A percentile compares a stretch with the other conserved stretches of the same genome.
phyloP scores from a whole-genome alignment of 495 filamentous ascomycete species.

The Penicillium daleae region DNA sequence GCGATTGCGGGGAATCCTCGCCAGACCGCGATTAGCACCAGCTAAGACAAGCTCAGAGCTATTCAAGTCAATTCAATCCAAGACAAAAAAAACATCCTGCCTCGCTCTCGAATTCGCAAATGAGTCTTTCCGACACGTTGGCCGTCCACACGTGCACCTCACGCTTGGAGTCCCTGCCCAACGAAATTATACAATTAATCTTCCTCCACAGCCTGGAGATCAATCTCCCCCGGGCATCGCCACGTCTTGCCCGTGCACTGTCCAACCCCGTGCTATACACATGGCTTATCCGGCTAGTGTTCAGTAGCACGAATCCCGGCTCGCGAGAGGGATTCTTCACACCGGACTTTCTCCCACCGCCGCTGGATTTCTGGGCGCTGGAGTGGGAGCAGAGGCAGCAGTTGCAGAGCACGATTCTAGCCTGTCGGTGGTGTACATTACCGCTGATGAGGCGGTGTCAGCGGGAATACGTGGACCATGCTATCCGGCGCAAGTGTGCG shows the following conservation, averaged over 20 bases:
- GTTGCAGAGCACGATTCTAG: conserved; percentile 42
- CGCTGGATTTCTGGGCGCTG: conserved; percentile 38
- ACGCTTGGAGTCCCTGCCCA: conserved; percentile 53
- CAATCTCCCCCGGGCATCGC: conserved; percentile 53
- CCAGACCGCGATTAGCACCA: not conserved
- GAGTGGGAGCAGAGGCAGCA: conserved; percentile 25
- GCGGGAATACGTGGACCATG: conserved; percentile 41
- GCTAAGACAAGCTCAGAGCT: not conserved
- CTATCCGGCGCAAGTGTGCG: conserved; percentile 32
- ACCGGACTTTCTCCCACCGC: conserved; percentile 42
- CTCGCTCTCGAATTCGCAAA: conserved; percentile 13
- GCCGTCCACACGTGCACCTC: conserved; percentile 34
- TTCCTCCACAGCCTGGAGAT: conserved; percentile 55
- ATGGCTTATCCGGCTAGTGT: conserved; percentile 49
- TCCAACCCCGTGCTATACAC: conserved; percentile 44
- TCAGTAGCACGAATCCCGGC: conserved; percentile 41
- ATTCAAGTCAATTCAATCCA: not conserved
- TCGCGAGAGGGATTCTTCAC: conserved; percentile 40
- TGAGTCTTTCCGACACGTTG: conserved; percentile 20
- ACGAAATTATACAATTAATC: conserved; percentile 56
- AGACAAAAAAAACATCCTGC: not conserved
- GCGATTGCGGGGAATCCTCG: not conserved
- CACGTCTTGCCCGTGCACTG: conserved; percentile 35
- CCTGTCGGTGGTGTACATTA: conserved; percentile 52
- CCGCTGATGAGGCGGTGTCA: conserved; percentile 46